phyloP scores from a whole-genome alignment of 2,329 filamentous ascomycete species.

The Ophiostoma tasmaniense region DNA sequence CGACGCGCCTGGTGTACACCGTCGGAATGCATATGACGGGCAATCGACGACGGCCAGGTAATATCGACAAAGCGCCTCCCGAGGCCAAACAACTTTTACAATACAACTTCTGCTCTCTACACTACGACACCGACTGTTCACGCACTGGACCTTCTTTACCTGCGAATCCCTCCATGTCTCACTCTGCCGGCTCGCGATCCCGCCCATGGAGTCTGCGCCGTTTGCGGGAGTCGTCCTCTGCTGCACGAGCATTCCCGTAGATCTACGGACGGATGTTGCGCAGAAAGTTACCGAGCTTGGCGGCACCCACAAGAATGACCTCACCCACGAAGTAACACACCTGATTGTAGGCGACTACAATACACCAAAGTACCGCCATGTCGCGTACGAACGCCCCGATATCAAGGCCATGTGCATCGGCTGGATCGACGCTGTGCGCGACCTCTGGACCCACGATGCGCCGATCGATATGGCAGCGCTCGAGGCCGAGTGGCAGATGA shows the following conservation, averaged over 20 bases:
- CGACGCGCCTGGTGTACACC: slow-evolving; percentile 1
- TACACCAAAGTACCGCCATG: slow-evolving; percentile 91
- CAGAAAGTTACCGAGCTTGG: slow-evolving; percentile 70
- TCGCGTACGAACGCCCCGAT: slow-evolving; percentile 80
- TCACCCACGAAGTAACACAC: slow-evolving; percentile 94
- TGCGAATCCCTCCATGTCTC: slow-evolving; percentile 15
- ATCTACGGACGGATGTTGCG: slow-evolving; percentile 55
- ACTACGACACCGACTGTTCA: background rate
- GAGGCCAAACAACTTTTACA: background rate
- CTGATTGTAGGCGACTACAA: slow-evolving; percentile 82
- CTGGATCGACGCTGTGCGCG: slow-evolving; percentile 75
- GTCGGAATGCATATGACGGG: background rate
- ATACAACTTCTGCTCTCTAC: background rate
- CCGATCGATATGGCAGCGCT: slow-evolving; percentile 64
- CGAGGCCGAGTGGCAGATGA: slow-evolving; percentile 57
- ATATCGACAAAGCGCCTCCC: background rate
- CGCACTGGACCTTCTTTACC: background rate
- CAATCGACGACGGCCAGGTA: background rate
- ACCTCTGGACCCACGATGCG: slow-evolving; percentile 70
- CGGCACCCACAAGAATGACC: slow-evolving; percentile 76
- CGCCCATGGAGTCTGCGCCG: slow-evolving; percentile 23
- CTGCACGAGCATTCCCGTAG: slow-evolving; percentile 75
- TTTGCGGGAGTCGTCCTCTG: slow-evolving; percentile 69
- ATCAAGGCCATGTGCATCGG: slow-evolving; percentile 72
- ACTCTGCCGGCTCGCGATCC: slow-evolving; percentile 3